Conservation (phyloP, 2,329 filamentous ascomycete species). For the Botrytis porri region DNA sequence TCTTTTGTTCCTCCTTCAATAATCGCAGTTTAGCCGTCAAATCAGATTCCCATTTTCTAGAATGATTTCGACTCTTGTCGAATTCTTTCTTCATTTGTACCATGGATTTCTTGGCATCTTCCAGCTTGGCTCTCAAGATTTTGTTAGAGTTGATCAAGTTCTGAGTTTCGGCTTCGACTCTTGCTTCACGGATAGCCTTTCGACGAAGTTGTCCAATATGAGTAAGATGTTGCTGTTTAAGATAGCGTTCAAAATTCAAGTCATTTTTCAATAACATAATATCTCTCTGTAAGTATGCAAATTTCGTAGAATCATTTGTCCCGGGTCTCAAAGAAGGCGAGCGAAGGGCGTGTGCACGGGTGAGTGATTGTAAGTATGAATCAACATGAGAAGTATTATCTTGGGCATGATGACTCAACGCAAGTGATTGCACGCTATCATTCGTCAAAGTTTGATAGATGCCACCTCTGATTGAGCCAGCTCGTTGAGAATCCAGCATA, state of each 20-base stretch:
- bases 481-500: slow-evolving; percentile 57
- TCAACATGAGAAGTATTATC: slow-evolving; percentile 32
- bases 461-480: slow-evolving; percentile 49
- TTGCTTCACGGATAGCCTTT: slow-evolving; percentile 71
- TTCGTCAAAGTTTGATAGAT: slow-evolving; percentile 55
- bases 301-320: slow-evolving; percentile 37
- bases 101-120: slow-evolving; percentile 69
- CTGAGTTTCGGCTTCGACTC: slow-evolving; percentile 77
- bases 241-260: slow-evolving; percentile 76
- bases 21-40: slow-evolving; percentile 63
- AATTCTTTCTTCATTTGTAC: slow-evolving; percentile 69
- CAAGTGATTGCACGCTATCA: slow-evolving; percentile 51
- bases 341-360: slow-evolving; percentile 29
- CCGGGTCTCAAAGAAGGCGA: slow-evolving; percentile 35
- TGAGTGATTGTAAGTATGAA: slow-evolving; percentile 33
- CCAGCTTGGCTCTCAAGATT: slow-evolving; percentile 67
- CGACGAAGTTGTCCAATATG: slow-evolving; percentile 77
- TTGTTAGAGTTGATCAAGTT: slow-evolving; percentile 76
- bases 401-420: slow-evolving; percentile 30
- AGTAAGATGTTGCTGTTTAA: slow-evolving; percentile 78
- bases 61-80: slow-evolving; percentile 66
- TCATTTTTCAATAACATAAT: slow-evolving; percentile 77
- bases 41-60: slow-evolving; percentile 76
- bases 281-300: slow-evolving; percentile 64
- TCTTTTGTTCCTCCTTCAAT: slow-evolving; percentile 68